Conservation (phyloP, 208 protist species). For the Trypanosoma mega region DNA sequence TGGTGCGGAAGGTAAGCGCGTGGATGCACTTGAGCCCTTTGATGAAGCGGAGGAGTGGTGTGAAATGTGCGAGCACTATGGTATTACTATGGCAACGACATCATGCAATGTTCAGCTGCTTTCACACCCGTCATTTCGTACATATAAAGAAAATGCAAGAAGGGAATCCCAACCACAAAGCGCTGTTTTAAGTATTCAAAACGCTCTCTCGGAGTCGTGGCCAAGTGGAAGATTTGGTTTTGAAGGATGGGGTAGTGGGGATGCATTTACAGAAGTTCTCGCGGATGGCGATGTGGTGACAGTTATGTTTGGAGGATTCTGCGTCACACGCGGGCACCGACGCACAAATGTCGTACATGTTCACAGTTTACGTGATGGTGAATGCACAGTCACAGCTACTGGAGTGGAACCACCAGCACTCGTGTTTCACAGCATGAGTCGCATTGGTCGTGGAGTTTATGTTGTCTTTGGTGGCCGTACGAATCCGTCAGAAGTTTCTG, state of each 20-base stretch:
- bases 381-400: slow-evolving; percentile 37
- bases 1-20: slow-evolving; percentile 45
- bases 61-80: slow-evolving; percentile 93
- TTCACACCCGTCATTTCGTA: slow-evolving; percentile 18
- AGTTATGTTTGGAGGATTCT: slow-evolving; percentile 82
- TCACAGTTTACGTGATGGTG: slow-evolving; percentile 70
- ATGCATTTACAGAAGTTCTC: slow-evolving; percentile 37
- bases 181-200: no score
- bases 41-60: slow-evolving; percentile 89
- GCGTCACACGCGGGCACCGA: slow-evolving; percentile 45
- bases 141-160: not conserved
- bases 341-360: slow-evolving; percentile 62
- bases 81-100: slow-evolving; percentile 73
- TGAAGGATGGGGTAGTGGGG: slow-evolving; percentile 84
- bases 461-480: slow-evolving; percentile 83
- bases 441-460: slow-evolving; percentile 44
- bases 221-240: slow-evolving; percentile 75
- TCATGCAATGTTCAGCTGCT: slow-evolving; percentile 14
- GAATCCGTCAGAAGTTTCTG: slow-evolving; percentile 50
- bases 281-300: slow-evolving; percentile 41
- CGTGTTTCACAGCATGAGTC: slow-evolving; percentile 74
- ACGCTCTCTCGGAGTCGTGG: slow-evolving; percentile 41
- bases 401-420: slow-evolving; percentile 39
- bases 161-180: not conserved
- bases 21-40: slow-evolving; percentile 79